Base-by-base conservation (phyloP, 495 filamentous ascomycete genomes). In the Podospora pseudoanserina region DNA sequence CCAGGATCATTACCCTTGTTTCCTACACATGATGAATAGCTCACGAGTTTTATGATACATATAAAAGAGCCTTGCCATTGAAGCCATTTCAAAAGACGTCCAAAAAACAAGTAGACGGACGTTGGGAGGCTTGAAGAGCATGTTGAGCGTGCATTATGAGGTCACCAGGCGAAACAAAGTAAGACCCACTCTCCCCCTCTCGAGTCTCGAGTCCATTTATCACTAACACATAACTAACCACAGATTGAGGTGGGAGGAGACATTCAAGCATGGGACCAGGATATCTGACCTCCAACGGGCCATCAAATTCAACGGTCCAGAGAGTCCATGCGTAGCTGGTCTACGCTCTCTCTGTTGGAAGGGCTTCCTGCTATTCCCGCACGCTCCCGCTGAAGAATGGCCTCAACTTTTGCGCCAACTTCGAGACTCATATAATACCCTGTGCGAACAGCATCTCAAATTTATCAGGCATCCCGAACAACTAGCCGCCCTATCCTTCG, bases 261-360 rank as follows among this genome's bases (percentile, higher is more conserved):
- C 90, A 60, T 81, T 91, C 74, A 84, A 80, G 77, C 77, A 88
- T 72, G 84, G 85, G 72, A 76, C 82, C 56, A 89, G 79, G 67
- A 74, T 92, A 68, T 78, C 81, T 63, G 87, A 92, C 68, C 84
- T 97, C 7, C 88, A 86, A 75, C 82, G 81, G 55, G 86, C 87
- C 4, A 84, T 94, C 44, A 89, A 83, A 73, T 73, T 78, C 65
- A 80, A 86, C 75, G 85, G 80, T 71, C 78, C 77, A 65, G 79
- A 79, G 73, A 85, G 83, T 74, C 87, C 90, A 44, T 92, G 91
- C 74, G 81, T 85, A 53, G 83, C 86, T 55, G 92, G 93, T 20
- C 85, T 94, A 65, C 86, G 95, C 54, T 97, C 94, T 27, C 84
- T 97, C 60, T 97, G 92, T 78, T 99, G 95, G 95, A 98, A 96